Percentiles rank a stretch among this genome's conserved stretches.
Conservation (phyloP, 2,329 filamentous ascomycete genomes). For the Proliferodiscus dingleyae region DNA sequence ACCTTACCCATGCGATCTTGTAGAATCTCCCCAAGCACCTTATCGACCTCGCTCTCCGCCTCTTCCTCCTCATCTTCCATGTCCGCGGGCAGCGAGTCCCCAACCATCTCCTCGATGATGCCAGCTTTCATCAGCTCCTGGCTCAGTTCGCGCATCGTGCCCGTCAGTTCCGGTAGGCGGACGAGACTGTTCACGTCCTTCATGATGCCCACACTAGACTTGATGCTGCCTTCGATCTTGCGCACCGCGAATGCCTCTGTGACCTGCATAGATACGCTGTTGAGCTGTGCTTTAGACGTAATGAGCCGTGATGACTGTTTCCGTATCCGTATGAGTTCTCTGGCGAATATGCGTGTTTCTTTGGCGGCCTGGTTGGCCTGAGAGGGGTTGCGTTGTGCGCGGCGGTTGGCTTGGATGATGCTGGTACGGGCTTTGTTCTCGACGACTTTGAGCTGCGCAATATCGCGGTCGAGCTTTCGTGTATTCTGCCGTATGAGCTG, state of each 20-base stretch:
- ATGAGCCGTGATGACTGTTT: constrained; percentile 69
- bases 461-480: constrained; percentile 92
- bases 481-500: constrained; percentile 82
- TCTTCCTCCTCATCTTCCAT: constrained; percentile 70
- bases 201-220: constrained; percentile 87
- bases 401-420: constrained; percentile 77
- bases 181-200: constrained; percentile 89
- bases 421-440: constrained; percentile 81
- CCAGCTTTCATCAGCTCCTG: constrained; percentile 89
- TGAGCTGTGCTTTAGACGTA: constrained; percentile 86
- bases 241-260: constrained; percentile 92
- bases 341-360: constrained; percentile 83
- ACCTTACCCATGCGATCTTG: constrained; percentile 73
- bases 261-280: constrained; percentile 94
- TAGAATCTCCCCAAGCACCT: constrained; percentile 85
- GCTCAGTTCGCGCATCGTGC: constrained; percentile 83
- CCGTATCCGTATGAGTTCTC: constrained; percentile 78
- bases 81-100: constrained; percentile 76
- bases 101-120: constrained; percentile 97
- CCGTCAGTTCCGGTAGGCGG: constrained; percentile 76
- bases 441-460: constrained; percentile 68
- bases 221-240: constrained; percentile 91
- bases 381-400: constrained; percentile 73
- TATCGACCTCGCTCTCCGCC: constrained; percentile 80
- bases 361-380: constrained; percentile 73